phyloP scores from a whole-genome alignment of 2,329 filamentous ascomycete species.

The Fusarium pseudocircinatum region DNA sequence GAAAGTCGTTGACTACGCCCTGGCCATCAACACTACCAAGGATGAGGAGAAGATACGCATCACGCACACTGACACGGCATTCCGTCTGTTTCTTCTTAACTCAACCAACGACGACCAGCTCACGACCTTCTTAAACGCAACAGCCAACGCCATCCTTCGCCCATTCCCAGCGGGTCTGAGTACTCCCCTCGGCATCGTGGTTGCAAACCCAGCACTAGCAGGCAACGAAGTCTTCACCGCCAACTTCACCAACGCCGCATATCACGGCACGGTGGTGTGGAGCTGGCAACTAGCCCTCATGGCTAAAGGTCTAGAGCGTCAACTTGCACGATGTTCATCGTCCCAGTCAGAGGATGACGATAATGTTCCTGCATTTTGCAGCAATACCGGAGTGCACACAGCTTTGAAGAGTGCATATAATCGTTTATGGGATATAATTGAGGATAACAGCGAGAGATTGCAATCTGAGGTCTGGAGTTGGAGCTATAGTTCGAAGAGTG shows the following conservation, averaged over 20 bases:
- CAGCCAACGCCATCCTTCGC: constrained; percentile 64
- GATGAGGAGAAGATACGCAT: constrained; percentile 61
- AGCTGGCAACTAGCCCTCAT: constrained; percentile 73
- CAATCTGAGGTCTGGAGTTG: constrained; percentile 72
- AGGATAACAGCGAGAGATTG: constrained; percentile 60
- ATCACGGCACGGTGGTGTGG: constrained; percentile 72
- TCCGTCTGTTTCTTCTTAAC: constrained; percentile 70
- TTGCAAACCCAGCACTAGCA: constrained; percentile 70
- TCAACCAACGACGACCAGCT: constrained; percentile 66
- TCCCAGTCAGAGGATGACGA: background rate
- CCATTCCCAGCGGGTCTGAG: constrained; percentile 69
- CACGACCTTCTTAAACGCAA: constrained; percentile 64
- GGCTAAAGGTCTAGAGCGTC: constrained; percentile 66
- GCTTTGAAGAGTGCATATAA: constrained; percentile 63
- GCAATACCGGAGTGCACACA: constrained; percentile 55
- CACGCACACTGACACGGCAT: constrained; percentile 72
- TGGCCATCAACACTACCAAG: constrained; percentile 64
- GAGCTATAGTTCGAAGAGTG: constrained; percentile 53
- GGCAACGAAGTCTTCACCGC: constrained; percentile 56
- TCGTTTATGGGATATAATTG: constrained; percentile 68
- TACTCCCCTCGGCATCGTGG: constrained; percentile 64
- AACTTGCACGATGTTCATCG: constrained; percentile 61
- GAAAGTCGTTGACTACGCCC: constrained; percentile 60
- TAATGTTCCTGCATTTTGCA: constrained; percentile 60
- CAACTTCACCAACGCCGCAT: constrained; percentile 66